phyloP scores from a whole-genome alignment of 1,284 basidiomycete genomes.

The Cutaneotrichosporon cutaneum region DNA sequence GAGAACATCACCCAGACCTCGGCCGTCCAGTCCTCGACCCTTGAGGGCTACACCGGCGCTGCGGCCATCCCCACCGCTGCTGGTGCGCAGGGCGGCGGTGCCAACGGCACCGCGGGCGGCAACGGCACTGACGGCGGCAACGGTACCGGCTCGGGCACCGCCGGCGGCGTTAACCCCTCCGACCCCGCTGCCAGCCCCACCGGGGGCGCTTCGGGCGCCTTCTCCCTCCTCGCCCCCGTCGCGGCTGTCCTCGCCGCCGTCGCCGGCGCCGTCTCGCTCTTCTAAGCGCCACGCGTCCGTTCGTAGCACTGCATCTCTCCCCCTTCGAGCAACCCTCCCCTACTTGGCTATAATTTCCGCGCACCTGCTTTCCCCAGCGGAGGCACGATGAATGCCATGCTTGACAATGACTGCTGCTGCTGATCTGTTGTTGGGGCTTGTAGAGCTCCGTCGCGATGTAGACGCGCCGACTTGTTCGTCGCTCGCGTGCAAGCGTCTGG shows the following conservation, averaged over 20 bases:
- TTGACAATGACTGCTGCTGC: no score
- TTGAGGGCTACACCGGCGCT: conserved; percentile 43
- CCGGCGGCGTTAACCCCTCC: conserved; percentile 6
- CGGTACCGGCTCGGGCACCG: conserved; percentile 13
- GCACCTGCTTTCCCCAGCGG: neutral
- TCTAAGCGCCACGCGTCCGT: conserved; percentile 12
- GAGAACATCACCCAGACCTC: conserved; percentile 30
- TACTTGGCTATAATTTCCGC: conserved; percentile 19
- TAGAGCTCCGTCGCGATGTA: no score
- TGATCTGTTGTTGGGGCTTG: no score
- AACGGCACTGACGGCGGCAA: conserved; percentile 22
- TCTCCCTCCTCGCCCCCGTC: conserved; percentile 27
- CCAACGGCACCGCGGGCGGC: conserved; percentile 20
- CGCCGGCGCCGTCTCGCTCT: conserved; percentile 4
- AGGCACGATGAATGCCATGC: conserved; percentile 5
- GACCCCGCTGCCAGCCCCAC: conserved; percentile 7
- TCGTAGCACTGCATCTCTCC: neutral
- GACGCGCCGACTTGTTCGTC: no score
- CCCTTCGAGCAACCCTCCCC: neutral
- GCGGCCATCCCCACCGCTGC: conserved; percentile 40
- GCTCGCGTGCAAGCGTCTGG: neutral
- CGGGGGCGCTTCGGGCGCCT: conserved; percentile 7
- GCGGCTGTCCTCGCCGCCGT: conserved; percentile 16
- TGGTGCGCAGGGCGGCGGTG: conserved; percentile 13
- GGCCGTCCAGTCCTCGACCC: conserved; percentile 11